Evolutionary conservation across 306 rosid species (phyloP).

Genomic region (Alnus rubra): DNA sequence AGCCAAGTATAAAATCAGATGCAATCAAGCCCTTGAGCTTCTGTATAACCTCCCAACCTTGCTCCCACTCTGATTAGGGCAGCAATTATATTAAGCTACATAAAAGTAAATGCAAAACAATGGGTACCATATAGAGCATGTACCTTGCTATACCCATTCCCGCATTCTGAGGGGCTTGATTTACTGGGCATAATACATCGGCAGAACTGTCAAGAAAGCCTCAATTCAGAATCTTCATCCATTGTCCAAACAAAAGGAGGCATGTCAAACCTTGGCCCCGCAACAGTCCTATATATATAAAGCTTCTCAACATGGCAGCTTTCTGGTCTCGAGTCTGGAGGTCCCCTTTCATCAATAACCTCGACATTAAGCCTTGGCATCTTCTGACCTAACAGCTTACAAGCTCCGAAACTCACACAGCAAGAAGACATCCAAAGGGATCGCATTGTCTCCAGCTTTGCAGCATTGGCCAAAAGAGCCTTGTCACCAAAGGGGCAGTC

Average conservation of each 20-base stretch:
- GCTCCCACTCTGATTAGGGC: slow-evolving; percentile 49
- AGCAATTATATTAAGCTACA: slow-evolving; percentile 47
- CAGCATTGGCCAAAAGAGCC: slow-evolving; percentile 98
- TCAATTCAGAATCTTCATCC: slow-evolving; percentile 56
- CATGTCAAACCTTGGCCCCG: slow-evolving; percentile 89
- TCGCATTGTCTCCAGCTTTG: slow-evolving; percentile 99
- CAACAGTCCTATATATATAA: slow-evolving; percentile 71
- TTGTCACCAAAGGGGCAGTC: slow-evolving; percentile 99
- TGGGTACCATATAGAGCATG: slow-evolving; percentile 37
- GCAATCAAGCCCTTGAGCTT: slow-evolving; percentile 63
- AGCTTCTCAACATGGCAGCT: slow-evolving; percentile 87
- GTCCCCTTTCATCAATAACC: slow-evolving; percentile 94
- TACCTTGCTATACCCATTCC: slow-evolving; percentile 48
- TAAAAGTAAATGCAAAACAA: slow-evolving; percentile 28
- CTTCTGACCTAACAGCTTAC: slow-evolving; percentile 89
- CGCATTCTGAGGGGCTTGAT: slow-evolving; percentile 14
- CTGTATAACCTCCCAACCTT: slow-evolving; percentile 45
- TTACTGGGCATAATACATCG: background rate
- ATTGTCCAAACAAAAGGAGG: slow-evolving; percentile 82
- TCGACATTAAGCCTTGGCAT: slow-evolving; percentile 88
- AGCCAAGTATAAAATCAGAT: slow-evolving; percentile 78
- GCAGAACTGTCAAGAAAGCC: slow-evolving; percentile 45
- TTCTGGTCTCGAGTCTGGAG: slow-evolving; percentile 72
- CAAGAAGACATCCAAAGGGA: slow-evolving; percentile 99
- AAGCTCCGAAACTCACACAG: slow-evolving; percentile 88